Conservation (phyloP, 2,329 filamentous ascomycete genomes). For the Verticillium zaregamsianum region DNA sequence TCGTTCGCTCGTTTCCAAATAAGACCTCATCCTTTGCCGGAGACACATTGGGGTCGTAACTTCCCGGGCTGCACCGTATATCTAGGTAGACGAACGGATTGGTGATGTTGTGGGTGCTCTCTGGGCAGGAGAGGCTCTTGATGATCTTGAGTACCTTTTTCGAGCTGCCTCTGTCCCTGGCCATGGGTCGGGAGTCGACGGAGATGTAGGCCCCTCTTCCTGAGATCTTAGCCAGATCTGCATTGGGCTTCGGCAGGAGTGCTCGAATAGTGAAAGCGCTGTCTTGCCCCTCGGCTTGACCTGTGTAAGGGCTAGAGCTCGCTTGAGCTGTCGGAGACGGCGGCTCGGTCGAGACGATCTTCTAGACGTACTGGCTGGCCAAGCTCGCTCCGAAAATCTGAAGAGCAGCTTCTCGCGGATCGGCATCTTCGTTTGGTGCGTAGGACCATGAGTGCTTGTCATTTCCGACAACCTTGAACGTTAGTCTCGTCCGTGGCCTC, state of each 20-base stretch:
- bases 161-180: slow-evolving; percentile 46
- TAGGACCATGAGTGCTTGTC: slow-evolving; percentile 56
- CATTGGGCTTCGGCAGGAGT: slow-evolving; percentile 50
- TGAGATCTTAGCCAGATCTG: slow-evolving; percentile 36
- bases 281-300: background rate
- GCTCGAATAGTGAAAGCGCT: slow-evolving; percentile 39
- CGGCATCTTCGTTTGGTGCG: slow-evolving; percentile 46
- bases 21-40: slow-evolving; percentile 69
- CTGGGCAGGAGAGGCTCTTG: slow-evolving; percentile 40
- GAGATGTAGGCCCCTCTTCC: slow-evolving; percentile 57
- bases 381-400: slow-evolving; percentile 59
- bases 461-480: slow-evolving; percentile 53
- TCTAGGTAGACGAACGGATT: slow-evolving; percentile 61
- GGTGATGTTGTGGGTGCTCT: slow-evolving; percentile 23
- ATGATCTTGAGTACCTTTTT: slow-evolving; percentile 56
- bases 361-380: slow-evolving; percentile 49
- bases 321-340: background rate
- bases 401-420: slow-evolving; percentile 53
- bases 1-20: slow-evolving; percentile 50
- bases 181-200: slow-evolving; percentile 64
- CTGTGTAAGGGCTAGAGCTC: background rate
- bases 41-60: slow-evolving; percentile 70
- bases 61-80: slow-evolving; percentile 55
- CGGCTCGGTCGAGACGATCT: slow-evolving; percentile 10
- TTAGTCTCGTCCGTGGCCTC: slow-evolving; percentile 57